Base-by-base conservation (phyloP, 2,329 filamentous ascomycete species). In the Aspergillus luchuensis region DNA sequence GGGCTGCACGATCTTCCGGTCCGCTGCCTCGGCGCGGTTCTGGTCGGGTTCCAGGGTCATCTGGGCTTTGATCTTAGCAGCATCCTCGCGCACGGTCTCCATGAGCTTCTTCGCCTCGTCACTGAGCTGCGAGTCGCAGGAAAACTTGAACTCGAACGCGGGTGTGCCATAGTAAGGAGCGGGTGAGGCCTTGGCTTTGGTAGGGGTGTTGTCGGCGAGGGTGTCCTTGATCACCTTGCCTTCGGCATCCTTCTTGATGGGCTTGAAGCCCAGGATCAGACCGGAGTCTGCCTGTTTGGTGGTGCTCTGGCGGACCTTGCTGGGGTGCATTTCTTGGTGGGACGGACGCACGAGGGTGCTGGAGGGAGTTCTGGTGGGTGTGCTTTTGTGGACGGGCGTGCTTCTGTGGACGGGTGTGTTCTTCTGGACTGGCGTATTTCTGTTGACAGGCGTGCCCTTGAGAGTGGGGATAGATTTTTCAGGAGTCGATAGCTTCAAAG, bases 241-340 rank as follows among this genome's bases (percentile, higher is more conserved):
- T 33, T 72, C 68, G 23, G 74, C 68, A 56, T 78, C 76, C 60
- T 71, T 76, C 63, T 85, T 87, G 74, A 95, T 88, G 66, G 91
- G 89, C 61, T 86, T 86, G 76, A 97, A 97, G 15, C 93, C 93
- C 21, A 96, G 83, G 70, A 90, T 87, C 47, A 95, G 82, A 5
- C 90, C 92, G 10, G 92, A 92, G 25, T 95, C 92, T 2, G 89
- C 86, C 48, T 91, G 82, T 57, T 90, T 91, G 63, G 87, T 89
- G 21, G 90, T 93, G 65, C 83, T 89, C 57, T 86, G 84, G 59
- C 95, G 91, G 59, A 87, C 86, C 72, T 90, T 91, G 79, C 90
- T 91, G 8, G 94, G 94, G 73, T 97, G 93, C 93, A 97, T 97
- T 74, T 97, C 92, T 61, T 88, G 87, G 65, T 84, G 84, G 51